Conservation (phyloP, 1,284 basidiomycete genomes). For the Leucoagaricus sp. region DNA sequence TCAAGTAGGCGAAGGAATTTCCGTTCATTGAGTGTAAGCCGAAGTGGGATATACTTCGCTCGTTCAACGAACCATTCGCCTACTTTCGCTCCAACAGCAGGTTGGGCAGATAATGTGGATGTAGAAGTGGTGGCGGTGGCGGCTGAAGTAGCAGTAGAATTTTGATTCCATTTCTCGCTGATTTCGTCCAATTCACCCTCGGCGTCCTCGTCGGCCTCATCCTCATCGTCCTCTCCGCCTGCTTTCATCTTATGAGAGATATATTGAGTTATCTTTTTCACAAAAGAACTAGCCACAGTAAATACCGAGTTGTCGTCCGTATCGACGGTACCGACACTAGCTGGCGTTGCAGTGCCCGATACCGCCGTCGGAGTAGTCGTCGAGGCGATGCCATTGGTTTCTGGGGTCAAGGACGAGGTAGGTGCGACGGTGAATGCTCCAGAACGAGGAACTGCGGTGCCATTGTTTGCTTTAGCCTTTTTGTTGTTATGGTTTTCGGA, state of each 20-base stretch:
- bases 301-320: slow-evolving; percentile 32
- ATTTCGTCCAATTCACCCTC: slow-evolving; percentile 25
- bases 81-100: slow-evolving; percentile 55
- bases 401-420: neutral
- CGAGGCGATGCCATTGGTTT: slow-evolving; percentile 3
- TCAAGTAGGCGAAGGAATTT: slow-evolving; percentile 81
- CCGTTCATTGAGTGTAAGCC: slow-evolving; percentile 69
- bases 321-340: slow-evolving; percentile 13
- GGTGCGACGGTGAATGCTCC: neutral
- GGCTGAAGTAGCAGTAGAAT: slow-evolving; percentile 23
- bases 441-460: slow-evolving; percentile 7
- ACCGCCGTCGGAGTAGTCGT: slow-evolving; percentile 3
- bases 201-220: slow-evolving; percentile 45
- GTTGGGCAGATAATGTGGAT: slow-evolving; percentile 50
- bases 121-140: slow-evolving; percentile 25
- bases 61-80: slow-evolving; percentile 84
- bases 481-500: slow-evolving; percentile 20
- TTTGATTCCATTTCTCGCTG: slow-evolving; percentile 51
- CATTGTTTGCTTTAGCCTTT: slow-evolving; percentile 23
- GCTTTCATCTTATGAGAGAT: slow-evolving; percentile 47
- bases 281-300: slow-evolving; percentile 12
- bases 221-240: slow-evolving; percentile 42
- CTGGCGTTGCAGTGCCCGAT: slow-evolving; percentile 7
- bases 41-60: slow-evolving; percentile 74
- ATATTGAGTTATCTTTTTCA: slow-evolving; percentile 13